Evolutionary conservation across 768 basidiomycete species (phyloP).

Genomic region (Termitomyces sp.): DNA sequence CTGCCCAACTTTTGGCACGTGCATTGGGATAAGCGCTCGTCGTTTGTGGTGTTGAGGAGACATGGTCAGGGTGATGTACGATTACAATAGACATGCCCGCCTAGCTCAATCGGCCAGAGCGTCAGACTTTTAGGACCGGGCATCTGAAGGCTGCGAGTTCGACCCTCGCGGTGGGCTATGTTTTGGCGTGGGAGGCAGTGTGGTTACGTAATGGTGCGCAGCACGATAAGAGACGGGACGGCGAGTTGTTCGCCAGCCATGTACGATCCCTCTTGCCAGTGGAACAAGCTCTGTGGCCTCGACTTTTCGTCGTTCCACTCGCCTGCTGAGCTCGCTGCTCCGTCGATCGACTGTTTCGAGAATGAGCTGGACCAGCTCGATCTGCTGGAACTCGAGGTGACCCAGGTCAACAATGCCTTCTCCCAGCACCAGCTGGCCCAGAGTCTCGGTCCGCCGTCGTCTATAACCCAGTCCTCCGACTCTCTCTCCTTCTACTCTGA

Average conservation of each 20-base stretch:
- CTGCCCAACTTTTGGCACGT: too few species aligned
- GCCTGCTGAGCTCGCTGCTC: constrained; percentile 66
- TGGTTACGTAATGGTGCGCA: constrained; percentile 2
- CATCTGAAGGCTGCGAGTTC: constrained; percentile 82
- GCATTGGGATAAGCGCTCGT: too few species aligned
- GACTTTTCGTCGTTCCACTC: constrained; percentile 69
- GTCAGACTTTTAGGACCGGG: constrained; percentile 56
- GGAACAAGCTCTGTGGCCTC: constrained; percentile 27
- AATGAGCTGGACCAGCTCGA: constrained; percentile 76
- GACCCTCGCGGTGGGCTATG: constrained; percentile 57
- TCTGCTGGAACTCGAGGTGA: constrained; percentile 56
- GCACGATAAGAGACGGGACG: not conserved
- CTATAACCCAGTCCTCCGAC: constrained; percentile 75
- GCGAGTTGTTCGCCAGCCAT: too few species aligned
- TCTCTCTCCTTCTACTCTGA: constrained; percentile 68
- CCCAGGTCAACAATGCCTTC: constrained; percentile 63
- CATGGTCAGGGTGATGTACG: too few species aligned
- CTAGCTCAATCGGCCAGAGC: constrained; percentile 66
- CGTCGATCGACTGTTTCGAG: constrained; percentile 80
- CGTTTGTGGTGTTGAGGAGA: too few species aligned
- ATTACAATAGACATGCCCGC: too few species aligned
- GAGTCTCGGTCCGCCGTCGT: constrained; percentile 67
- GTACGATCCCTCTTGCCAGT: too few species aligned
- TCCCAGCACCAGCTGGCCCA: constrained; percentile 48
- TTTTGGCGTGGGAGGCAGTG: constrained; percentile 10